Evolutionary conservation across 345 rosid genomes (phyloP).

Genomic region (Citrus trifoliata): DNA sequence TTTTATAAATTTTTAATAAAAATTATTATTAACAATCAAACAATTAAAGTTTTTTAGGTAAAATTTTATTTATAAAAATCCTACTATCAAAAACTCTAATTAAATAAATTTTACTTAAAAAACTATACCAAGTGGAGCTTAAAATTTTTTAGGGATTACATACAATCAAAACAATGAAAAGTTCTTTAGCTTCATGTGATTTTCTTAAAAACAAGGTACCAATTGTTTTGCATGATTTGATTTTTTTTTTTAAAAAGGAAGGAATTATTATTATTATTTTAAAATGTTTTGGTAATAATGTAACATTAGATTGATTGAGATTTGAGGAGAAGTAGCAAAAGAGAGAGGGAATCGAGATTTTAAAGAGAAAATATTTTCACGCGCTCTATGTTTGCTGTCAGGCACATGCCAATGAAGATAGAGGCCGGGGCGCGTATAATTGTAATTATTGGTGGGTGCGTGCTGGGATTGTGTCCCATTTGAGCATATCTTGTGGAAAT

Average conservation of each 20-base stretch:
- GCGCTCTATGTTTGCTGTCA: background rate
- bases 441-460: background rate
- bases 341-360: background rate
- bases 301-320: background rate
- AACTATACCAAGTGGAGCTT: too few species aligned
- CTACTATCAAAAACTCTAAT: too few species aligned
- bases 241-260: too few species aligned
- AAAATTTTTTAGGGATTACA: too few species aligned
- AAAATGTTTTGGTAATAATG: background rate
- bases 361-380: background rate
- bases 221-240: background rate
- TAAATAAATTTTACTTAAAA: too few species aligned
- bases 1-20: too few species aligned
- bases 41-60: too few species aligned
- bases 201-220: too few species aligned
- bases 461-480: background rate
- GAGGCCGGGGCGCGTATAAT: background rate
- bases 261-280: background rate
- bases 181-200: too few species aligned
- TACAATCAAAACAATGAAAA: too few species aligned
- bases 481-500: conserved; percentile 2
- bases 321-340: background rate
- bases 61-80: too few species aligned
- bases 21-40: too few species aligned
- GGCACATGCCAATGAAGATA: background rate